Evolutionary conservation across 441 rosid genomes (phyloP).

Genomic region (Geranium incanum): DNA sequence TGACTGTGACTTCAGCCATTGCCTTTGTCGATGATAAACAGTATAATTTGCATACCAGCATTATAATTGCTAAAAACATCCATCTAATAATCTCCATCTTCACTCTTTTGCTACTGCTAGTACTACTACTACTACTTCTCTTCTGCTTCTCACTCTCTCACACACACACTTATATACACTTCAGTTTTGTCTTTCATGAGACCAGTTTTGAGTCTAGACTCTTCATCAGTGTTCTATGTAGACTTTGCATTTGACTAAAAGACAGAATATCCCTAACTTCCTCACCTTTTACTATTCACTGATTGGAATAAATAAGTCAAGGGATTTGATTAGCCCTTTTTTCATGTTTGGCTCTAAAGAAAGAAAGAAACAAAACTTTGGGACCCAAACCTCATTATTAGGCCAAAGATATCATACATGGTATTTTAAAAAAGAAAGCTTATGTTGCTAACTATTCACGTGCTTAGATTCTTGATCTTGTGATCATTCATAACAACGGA

Average conservation of each 20-base stretch:
- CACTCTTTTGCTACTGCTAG: neutral
- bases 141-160: neutral
- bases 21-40: conserved; percentile 21
- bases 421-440: too few species aligned
- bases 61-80: neutral
- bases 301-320: neutral
- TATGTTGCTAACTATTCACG: too few species aligned
- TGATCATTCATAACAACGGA: too few species aligned
- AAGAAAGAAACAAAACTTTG: neutral
- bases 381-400: too few species aligned
- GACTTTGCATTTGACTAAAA: neutral
- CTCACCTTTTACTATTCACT: conserved; percentile 3
- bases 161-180: neutral
- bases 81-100: conserved; percentile 3
- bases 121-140: neutral
- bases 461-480: too few species aligned
- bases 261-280: neutral
- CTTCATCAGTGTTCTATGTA: neutral
- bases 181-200: neutral
- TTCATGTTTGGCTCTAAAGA: neutral
- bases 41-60: neutral
- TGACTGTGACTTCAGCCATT: neutral
- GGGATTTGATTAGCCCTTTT: neutral
- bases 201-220: neutral
- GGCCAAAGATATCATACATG: too few species aligned